A percentile compares a stretch with the other conserved stretches of the same genome.
phyloP scores from a whole-genome alignment of 768 basidiomycete genomes.

The Phlebiopsis gigantea region DNA sequence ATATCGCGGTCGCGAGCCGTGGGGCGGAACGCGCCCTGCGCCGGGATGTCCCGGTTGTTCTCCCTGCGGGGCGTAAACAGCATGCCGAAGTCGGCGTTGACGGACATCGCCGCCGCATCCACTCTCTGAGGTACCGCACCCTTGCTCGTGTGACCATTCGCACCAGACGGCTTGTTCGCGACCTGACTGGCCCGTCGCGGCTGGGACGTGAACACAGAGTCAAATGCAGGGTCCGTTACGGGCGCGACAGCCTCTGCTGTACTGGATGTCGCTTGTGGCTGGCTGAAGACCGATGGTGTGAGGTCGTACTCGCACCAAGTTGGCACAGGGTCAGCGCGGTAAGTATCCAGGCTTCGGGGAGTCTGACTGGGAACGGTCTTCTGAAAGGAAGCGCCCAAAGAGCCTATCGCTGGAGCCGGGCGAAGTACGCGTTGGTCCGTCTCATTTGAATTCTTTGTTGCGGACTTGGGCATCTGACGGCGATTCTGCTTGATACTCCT shows the following conservation, averaged over 20 bases:
- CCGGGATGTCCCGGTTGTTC: background rate
- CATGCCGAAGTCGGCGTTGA: background rate
- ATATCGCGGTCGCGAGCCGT: too few species aligned
- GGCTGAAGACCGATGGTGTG: slow-evolving; percentile 12
- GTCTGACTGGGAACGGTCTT: background rate
- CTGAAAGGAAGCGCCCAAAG: background rate
- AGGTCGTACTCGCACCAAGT: slow-evolving; percentile 9
- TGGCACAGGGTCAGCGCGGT: background rate
- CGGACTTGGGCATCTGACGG: background rate
- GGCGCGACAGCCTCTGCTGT: background rate
- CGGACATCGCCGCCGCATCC: background rate
- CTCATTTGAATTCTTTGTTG: background rate
- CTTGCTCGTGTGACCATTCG: background rate
- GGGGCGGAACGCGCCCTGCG: background rate
- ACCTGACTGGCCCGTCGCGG: background rate
- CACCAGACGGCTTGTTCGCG: background rate
- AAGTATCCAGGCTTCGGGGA: background rate
- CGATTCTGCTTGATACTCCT: slow-evolving; percentile 6
- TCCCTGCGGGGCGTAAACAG: background rate
- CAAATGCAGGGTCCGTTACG: slow-evolving; percentile 1
- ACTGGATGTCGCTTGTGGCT: background rate
- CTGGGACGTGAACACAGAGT: slow-evolving; percentile 3
- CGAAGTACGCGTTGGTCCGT: background rate
- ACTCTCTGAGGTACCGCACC: background rate
- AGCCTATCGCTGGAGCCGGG: background rate